phyloP scores from a whole-genome alignment of 371 early-diverging fungal species.

The Mortierella sp. region DNA sequence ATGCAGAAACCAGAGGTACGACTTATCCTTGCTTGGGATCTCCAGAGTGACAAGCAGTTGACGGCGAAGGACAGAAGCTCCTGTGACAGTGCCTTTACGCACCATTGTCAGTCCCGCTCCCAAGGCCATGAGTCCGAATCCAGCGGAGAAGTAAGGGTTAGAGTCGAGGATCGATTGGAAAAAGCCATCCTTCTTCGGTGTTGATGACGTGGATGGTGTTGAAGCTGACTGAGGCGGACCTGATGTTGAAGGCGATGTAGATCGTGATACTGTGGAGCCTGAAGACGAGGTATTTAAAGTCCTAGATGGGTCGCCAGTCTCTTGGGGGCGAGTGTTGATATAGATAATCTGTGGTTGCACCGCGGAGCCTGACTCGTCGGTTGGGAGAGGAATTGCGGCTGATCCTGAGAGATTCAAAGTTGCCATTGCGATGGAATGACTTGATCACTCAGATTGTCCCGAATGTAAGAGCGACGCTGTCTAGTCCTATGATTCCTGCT shows the following conservation, averaged over 20 bases:
- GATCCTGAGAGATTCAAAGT: constrained; percentile 6
- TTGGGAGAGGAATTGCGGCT: constrained; percentile 7
- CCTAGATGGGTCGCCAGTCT: not conserved
- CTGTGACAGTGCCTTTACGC: constrained; percentile 75
- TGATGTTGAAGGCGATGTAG: not conserved
- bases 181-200: constrained; percentile 14
- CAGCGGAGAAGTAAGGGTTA: constrained; percentile 96
- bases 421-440: constrained; percentile 1
- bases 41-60: constrained; percentile 91
- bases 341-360: constrained; percentile 34
- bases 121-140: constrained; percentile 93
- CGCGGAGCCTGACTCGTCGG: constrained; percentile 16
- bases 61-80: constrained; percentile 76
- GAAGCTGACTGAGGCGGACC: constrained; percentile 5
- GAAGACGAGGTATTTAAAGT: not conserved
- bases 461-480: not conserved
- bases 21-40: constrained; percentile 93
- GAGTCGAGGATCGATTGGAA: constrained; percentile 34
- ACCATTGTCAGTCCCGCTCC: constrained; percentile 87
- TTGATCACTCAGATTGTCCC: too few relatives aligned
- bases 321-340: constrained; percentile 32
- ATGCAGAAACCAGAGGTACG: constrained; percentile 93
- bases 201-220: not conserved
- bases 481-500: not conserved
- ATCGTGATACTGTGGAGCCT: not conserved